Percentiles rank a stretch among this genome's conserved stretches.
Evolutionary conservation across 192 early-diverging fungal species (phyloP).

Genomic region (Haplosporangium gracile): DNA sequence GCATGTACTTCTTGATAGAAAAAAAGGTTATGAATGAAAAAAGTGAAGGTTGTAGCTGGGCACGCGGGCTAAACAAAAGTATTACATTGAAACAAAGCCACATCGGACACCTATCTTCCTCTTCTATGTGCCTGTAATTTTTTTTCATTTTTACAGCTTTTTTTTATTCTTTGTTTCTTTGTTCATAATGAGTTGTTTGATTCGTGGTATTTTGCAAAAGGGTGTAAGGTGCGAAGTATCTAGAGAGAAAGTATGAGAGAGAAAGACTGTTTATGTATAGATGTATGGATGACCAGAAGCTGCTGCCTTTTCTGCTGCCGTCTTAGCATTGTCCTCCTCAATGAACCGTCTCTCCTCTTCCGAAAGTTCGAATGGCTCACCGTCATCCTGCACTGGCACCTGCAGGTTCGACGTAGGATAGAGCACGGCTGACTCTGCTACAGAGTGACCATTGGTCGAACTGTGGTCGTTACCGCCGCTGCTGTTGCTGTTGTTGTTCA

Average conservation of each 20-base stretch:
- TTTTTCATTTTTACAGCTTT: background rate
- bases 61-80: background rate
- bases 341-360: conserved; percentile 54
- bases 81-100: background rate
- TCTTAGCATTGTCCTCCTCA: conserved; percentile 50
- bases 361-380: conserved; percentile 46
- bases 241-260: background rate
- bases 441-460: background rate
- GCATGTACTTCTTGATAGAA: background rate
- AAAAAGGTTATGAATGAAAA: background rate
- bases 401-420: conserved; percentile 39
- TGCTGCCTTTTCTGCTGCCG: conserved; percentile 21
- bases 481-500: conserved; percentile 12
- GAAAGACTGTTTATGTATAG: conserved; percentile 13
- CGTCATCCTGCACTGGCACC: background rate
- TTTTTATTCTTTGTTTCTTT: background rate
- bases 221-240: background rate
- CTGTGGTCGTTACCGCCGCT: background rate
- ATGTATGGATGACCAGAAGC: conserved; percentile 9
- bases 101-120: background rate
- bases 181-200: background rate
- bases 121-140: background rate
- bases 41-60: background rate
- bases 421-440: conserved; percentile 24
- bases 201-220: background rate